phyloP scores from a whole-genome alignment of 2,329 filamentous ascomycete genomes.

The Dichotomopilus funicola region DNA sequence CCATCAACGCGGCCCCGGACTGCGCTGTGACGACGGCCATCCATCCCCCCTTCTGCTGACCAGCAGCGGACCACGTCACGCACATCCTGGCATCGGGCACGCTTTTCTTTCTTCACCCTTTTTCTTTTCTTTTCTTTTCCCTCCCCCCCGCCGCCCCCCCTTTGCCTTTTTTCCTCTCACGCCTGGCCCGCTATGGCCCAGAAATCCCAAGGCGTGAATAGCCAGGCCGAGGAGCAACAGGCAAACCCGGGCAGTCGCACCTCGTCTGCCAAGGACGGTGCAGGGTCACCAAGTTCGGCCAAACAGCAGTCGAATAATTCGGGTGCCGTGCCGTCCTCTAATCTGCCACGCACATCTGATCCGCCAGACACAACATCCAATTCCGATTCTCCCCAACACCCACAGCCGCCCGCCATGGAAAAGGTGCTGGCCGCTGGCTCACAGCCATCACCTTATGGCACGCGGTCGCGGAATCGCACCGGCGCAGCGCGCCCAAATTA shows the following conservation, averaged over 20 bases:
- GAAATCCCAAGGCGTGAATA: conserved; percentile 31
- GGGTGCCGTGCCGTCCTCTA: conserved; percentile 21
- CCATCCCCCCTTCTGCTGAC: conserved; percentile 9
- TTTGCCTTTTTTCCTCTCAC: too few species aligned
- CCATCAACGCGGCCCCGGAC: conserved; percentile 5
- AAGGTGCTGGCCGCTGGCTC: conserved; percentile 42
- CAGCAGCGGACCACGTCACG: conserved; percentile 3
- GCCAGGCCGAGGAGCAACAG: conserved; percentile 24
- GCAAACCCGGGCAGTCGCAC: conserved; percentile 23
- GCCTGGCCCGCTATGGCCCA: conserved; percentile 28
- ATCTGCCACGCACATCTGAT: conserved; percentile 30
- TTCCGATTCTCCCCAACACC: conserved; percentile 30
- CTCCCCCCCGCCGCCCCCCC: too few species aligned
- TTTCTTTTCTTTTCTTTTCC: background rate
- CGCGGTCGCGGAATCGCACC: conserved; percentile 82
- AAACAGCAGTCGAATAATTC: conserved; percentile 21
- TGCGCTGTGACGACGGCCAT: background rate
- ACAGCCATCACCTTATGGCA: conserved; percentile 71
- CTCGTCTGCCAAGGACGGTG: conserved; percentile 25
- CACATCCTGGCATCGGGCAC: conserved; percentile 3
- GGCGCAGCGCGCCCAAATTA: conserved; percentile 83
- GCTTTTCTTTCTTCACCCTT: conserved; percentile 7
- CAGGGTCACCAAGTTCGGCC: conserved; percentile 22
- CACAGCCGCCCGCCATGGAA: conserved; percentile 32
- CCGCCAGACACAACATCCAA: conserved; percentile 17